Conservation (phyloP, 2,329 filamentous ascomycete species). For the Fusarium irregulare region DNA sequence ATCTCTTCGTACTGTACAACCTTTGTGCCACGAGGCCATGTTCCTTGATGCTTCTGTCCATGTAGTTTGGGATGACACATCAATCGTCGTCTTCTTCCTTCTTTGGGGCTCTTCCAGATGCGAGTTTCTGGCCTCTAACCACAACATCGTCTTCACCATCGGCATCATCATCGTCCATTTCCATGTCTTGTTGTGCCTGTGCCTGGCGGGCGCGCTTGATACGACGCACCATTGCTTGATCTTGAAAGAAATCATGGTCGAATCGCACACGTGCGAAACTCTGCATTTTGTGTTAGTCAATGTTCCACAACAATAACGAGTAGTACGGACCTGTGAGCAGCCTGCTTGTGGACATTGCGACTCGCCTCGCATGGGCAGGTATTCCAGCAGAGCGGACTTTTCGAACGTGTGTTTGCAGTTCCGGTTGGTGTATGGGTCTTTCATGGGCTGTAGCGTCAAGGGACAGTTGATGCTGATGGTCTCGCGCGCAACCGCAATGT, state of each 20-base stretch:
- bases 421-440: slow-evolving; percentile 72
- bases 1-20: slow-evolving; percentile 23
- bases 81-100: slow-evolving; percentile 25
- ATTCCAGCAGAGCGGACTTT: slow-evolving; percentile 69
- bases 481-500: slow-evolving; percentile 73
- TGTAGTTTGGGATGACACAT: neutral
- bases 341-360: slow-evolving; percentile 73
- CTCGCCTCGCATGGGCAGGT: slow-evolving; percentile 56
- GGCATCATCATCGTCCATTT: slow-evolving; percentile 46
- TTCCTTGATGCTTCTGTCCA: neutral
- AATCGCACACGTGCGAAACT: slow-evolving; percentile 56
- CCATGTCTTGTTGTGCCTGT: slow-evolving; percentile 56
- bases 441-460: slow-evolving; percentile 72
- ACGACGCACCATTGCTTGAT: slow-evolving; percentile 66
- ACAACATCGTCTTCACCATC: slow-evolving; percentile 43
- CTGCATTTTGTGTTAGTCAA: slow-evolving; percentile 48
- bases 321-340: slow-evolving; percentile 65
- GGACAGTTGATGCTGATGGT: slow-evolving; percentile 76
- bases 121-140: slow-evolving; percentile 41
- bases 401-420: slow-evolving; percentile 81
- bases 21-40: neutral
- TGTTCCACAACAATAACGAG: neutral
- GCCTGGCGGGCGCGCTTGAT: slow-evolving; percentile 65
- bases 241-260: slow-evolving; percentile 64
- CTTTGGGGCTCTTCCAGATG: slow-evolving; percentile 41